Conservation (phyloP, 1,284 basidiomycete species). For the Apiotrichum montevideense region DNA sequence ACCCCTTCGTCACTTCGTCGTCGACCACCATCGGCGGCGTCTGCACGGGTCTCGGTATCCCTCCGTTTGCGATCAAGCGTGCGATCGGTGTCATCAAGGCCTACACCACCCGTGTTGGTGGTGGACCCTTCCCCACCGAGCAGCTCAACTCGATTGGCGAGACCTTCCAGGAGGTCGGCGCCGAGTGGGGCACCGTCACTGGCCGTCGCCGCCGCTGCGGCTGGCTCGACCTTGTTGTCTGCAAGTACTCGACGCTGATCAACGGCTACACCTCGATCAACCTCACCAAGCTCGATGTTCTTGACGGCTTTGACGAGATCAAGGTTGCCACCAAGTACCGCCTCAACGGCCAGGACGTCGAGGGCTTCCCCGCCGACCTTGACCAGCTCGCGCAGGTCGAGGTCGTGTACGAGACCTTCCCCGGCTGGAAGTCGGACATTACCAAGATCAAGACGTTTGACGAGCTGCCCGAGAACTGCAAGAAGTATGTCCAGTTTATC, state of each 20-base stretch:
- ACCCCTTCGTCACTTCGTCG: constrained; percentile 93
- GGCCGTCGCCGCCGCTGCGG: constrained; percentile 88
- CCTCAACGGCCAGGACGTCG: constrained; percentile 68
- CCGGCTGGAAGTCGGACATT: constrained; percentile 88
- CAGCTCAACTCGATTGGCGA: constrained; percentile 79
- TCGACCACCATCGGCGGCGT: constrained; percentile 88
- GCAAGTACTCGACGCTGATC: constrained; percentile 87
- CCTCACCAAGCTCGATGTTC: constrained; percentile 90
- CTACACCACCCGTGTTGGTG: constrained; percentile 94
- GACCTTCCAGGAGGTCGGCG: constrained; percentile 88
- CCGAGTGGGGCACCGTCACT: constrained; percentile 87
- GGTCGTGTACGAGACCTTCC: constrained; percentile 82
- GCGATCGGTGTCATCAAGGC: constrained; percentile 93
- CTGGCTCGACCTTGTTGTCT: constrained; percentile 94
- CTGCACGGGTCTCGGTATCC: constrained; percentile 91
- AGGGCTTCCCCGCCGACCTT: constrained; percentile 88
- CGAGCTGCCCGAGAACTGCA: constrained; percentile 76
- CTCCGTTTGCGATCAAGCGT: constrained; percentile 76
- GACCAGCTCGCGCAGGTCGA: constrained; percentile 73
- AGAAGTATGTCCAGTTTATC: constrained; percentile 81
- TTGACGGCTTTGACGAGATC: constrained; percentile 81
- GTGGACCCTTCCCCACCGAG: constrained; percentile 95
- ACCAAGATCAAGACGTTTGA: constrained; percentile 60
- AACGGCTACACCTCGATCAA: constrained; percentile 94
- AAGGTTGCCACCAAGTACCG: constrained; percentile 80